Evolutionary conservation across 2,329 filamentous ascomycete genomes (phyloP).

Genomic region (Ophiocordyceps unilateralis): DNA sequence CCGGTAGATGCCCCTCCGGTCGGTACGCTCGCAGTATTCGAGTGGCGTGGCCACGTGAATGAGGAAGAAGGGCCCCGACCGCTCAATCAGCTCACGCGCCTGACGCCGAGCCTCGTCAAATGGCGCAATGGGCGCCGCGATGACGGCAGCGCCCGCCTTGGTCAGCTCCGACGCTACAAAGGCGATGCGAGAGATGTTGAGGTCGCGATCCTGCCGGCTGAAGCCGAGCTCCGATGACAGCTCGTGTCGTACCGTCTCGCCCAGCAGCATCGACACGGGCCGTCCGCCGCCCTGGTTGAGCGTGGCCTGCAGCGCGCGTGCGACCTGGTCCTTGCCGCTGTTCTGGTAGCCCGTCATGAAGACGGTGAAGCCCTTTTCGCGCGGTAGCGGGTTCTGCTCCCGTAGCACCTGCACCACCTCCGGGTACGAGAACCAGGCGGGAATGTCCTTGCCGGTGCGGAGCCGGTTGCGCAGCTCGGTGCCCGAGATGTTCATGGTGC

Average conservation of each 20-base stretch:
- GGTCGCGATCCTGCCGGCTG: slow-evolving; percentile 78
- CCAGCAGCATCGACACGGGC: slow-evolving; percentile 82
- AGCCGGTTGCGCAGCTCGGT: slow-evolving; percentile 87
- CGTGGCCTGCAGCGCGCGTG: slow-evolving; percentile 86
- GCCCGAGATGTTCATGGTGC: slow-evolving; percentile 75
- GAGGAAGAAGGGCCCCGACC: slow-evolving; percentile 83
- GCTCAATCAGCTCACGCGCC: slow-evolving; percentile 73
- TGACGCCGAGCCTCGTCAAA: slow-evolving; percentile 63
- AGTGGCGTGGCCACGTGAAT: slow-evolving; percentile 88
- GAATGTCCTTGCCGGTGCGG: slow-evolving; percentile 82
- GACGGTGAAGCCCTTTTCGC: slow-evolving; percentile 89
- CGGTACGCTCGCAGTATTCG: slow-evolving; percentile 86
- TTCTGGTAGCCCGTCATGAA: slow-evolving; percentile 97
- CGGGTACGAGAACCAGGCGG: slow-evolving; percentile 99
- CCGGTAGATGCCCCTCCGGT: slow-evolving; percentile 79
- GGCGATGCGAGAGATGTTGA: slow-evolving; percentile 88
- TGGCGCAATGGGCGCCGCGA: slow-evolving; percentile 89
- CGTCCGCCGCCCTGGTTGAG: slow-evolving; percentile 96
- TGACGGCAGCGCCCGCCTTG: slow-evolving; percentile 81
- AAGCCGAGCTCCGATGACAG: slow-evolving; percentile 92
- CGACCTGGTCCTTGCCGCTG: slow-evolving; percentile 92
- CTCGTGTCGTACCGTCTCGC: slow-evolving; percentile 87
- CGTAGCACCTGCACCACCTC: slow-evolving; percentile 94
- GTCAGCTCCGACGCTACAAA: slow-evolving; percentile 95
- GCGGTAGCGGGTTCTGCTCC: slow-evolving; percentile 86